phyloP scores from a whole-genome alignment of 805 yeast species.

The Myxozyma udenii region DNA sequence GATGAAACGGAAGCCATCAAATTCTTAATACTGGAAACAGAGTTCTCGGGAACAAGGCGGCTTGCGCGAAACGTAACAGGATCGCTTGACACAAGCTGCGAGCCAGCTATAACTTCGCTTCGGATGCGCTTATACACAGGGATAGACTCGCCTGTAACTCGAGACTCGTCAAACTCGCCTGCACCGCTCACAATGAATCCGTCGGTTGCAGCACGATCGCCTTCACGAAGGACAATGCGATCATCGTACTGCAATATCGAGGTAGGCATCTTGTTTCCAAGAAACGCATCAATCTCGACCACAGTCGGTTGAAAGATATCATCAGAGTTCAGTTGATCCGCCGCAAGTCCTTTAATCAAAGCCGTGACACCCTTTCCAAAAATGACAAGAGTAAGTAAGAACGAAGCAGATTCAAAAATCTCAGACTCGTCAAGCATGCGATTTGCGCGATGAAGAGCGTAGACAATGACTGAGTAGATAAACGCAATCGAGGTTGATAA shows the following conservation, averaged over 20 bases:
- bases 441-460: conserved; percentile 5
- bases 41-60: conserved; percentile 29
- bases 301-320: conserved; percentile 10
- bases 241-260: conserved; percentile 16
- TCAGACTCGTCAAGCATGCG: conserved; percentile 4
- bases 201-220: conserved; percentile 43
- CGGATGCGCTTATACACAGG: conserved; percentile 60
- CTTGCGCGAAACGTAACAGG: conserved; percentile 54
- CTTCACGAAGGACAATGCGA: conserved; percentile 2
- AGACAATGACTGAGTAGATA: conserved; percentile 14
- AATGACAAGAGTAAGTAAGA: conserved; percentile 14
- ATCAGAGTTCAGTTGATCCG: conserved; percentile 3
- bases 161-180: conserved; percentile 82
- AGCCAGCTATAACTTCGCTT: conserved; percentile 68
- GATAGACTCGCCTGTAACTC: conserved; percentile 77
- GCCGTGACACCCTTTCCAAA: conserved; percentile 11
- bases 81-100: conserved; percentile 52
- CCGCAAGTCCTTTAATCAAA: conserved; percentile 8
- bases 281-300: conserved; percentile 1
- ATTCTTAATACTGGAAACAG: conserved; percentile 62
- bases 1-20: conserved; percentile 67
- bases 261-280: neutral
- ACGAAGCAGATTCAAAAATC: conserved; percentile 14
- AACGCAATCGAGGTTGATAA: conserved; percentile 15
- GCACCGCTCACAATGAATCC: conserved; percentile 64